phyloP scores from a whole-genome alignment of 2,329 filamentous ascomycete genomes.

The Colletotrichum sp. region DNA sequence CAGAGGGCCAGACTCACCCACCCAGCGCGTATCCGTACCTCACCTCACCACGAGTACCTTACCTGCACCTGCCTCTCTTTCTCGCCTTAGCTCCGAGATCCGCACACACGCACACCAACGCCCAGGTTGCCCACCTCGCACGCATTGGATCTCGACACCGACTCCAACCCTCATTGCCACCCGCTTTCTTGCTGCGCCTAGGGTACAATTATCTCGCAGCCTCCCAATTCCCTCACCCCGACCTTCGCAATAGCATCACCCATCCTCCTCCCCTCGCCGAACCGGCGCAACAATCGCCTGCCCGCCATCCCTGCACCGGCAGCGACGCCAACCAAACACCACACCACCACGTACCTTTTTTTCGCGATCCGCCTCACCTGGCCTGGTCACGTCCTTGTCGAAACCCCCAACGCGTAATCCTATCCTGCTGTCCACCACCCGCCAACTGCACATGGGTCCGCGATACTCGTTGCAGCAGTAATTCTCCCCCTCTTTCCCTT shows the following conservation, averaged over 20 bases:
- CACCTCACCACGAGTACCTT: not conserved
- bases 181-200: not conserved
- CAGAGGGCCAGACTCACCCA: not conserved
- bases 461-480: slow-evolving; percentile 7
- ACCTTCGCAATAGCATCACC: slow-evolving; percentile 16
- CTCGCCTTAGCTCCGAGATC: not conserved
- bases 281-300: not conserved
- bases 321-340: slow-evolving; percentile 8
- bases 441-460: slow-evolving; percentile 16
- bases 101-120: not conserved
- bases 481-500: not conserved
- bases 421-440: not conserved
- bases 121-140: not conserved
- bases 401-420: slow-evolving; percentile 7
- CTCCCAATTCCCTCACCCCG: not conserved
- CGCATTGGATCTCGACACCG: not conserved
- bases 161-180: slow-evolving; percentile 8
- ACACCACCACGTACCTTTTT: slow-evolving; percentile 3
- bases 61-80: not conserved
- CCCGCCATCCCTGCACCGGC: not conserved
- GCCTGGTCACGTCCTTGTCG: not conserved
- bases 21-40: not conserved
- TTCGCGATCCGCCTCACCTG: slow-evolving; percentile 21
- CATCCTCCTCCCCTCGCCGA: not conserved
- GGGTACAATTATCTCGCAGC: not conserved